Evolutionary conservation across 208 protist species (phyloP), one percentile per base, ranked within the genome.

Genomic region (Leishmania lainsoni): DNA sequence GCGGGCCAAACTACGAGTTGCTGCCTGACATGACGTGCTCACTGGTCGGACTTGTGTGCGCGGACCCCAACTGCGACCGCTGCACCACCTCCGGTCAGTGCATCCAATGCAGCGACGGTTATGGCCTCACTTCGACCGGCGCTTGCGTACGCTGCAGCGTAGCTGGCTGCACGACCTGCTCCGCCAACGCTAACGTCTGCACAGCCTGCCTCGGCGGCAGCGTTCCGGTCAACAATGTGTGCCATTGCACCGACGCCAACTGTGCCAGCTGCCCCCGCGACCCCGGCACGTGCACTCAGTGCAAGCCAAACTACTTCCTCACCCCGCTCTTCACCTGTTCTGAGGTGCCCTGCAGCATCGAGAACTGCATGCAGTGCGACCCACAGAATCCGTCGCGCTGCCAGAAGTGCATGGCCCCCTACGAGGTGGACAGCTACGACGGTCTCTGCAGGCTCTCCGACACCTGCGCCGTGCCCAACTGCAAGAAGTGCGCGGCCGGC

Each of bases 231-330:
- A 26, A 59, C 26, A 56, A 56, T 59, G 16, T 52, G 26, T 73
- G 69, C 69, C 20, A 42, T 8, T 80, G 76, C 76, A 65, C 39
- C n/a, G 56, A 58, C 71, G 4, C 71, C 70, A 32, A 76, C 71
- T 81, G 71, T 29, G 71, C 12, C 42, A 48, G 45, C 56, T 81
- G 70, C 79, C 70, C 69, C 79, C n/a, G 54, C 58, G 42, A 26
- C 58, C 17, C 56, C 0, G n/a, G 29, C 70, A 29, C n/a, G 5
- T 83, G 79, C 79, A 45, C 72, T 16, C 17, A 39, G 58, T 83
- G 79, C 72, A 9, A 6, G 9, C 20, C 48, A n/a, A 63, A 39
- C 29, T 81, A 71, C 63, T 73, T 51, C 78, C 52, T 81, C 78
- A 81, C 48, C 49, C 29, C 29, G 16, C 58, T 63, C 52, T 35